Evolutionary conservation across 768 basidiomycete genomes (phyloP), one percentile per base, ranked within the genome.

Genomic region (Termitomyces sp.): DNA sequence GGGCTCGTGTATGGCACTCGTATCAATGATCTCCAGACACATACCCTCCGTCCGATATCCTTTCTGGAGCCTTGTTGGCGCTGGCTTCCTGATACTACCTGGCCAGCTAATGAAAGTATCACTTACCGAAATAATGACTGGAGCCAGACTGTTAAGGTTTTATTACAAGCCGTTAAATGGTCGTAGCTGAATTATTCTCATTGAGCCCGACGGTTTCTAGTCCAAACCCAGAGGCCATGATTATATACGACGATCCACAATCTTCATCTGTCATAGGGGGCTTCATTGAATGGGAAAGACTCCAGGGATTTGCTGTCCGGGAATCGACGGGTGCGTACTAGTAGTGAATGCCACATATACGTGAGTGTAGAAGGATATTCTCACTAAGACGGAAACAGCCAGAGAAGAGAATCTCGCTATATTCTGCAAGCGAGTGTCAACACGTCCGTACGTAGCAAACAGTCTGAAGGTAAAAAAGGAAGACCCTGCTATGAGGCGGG

Each of bases 181-280:
- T 38, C 12, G 36, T 16, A n/a, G 49, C 49, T 59, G 40, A 61
- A 57, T 32, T 44, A 35, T 48, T 28, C 63, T 55, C 41, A 32
- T 56, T 66, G 23, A 92, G 90, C 86, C 89, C 1, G 89, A 79
- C 59, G 79, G 23, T 23, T 23, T 89, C 28, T 91, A 78, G 87
- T 68, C 60, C 77, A 44, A 72, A 72, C 1, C 75, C 77, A 0
- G 83, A n/a, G 47, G 72, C 84, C 55, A 77, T 86, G 74, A 77
- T 92, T 36, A 81, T 89, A 1, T 92, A 81, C 64, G 90, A 92
- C n/a, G 74, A 89, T 62, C 67, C 82, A 0, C 23, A 23, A 23
- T 23, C 23, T 23, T 23, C 23, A 23, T 23, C 70, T 28, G 78
- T 75, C 54, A 89, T 89, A 72, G 89, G 88, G 7, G 63, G 67